Percentiles rank a stretch among this genome's conserved stretches.
Conservation (phyloP, 345 rosid species). For the Acer negundo region DNA sequence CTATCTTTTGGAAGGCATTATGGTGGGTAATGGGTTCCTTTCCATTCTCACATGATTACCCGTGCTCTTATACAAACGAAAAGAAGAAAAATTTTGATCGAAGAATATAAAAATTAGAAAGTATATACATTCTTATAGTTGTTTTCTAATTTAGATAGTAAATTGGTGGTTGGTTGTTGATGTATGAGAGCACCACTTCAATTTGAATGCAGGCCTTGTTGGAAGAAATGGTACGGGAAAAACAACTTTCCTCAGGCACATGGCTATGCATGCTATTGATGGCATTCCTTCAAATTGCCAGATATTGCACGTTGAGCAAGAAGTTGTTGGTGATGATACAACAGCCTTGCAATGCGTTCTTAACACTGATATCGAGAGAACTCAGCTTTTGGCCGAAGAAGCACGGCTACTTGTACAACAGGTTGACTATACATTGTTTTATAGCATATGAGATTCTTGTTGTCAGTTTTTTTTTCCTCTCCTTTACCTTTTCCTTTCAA, state of each 20-base stretch:
- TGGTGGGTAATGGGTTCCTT: constrained; percentile 81
- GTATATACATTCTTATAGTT: background rate
- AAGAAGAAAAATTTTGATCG: constrained; percentile 1
- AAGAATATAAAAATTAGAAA: background rate
- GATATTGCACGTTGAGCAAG: constrained; percentile 96
- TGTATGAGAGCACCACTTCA: constrained; percentile 1
- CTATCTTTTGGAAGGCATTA: constrained; percentile 97
- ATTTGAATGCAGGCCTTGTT: constrained; percentile 69
- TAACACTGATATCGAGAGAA: constrained; percentile 87
- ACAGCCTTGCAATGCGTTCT: constrained; percentile 96
- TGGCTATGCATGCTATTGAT: constrained; percentile 98
- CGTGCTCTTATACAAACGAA: constrained; percentile 15
- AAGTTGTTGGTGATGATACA: constrained; percentile 88
- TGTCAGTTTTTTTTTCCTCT: constrained; percentile 9
- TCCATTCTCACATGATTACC: constrained; percentile 7
- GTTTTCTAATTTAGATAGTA: background rate
- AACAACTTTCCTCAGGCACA: constrained; percentile 92
- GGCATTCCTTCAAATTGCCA: constrained; percentile 98
- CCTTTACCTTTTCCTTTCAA: background rate
- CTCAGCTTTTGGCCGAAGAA: constrained; percentile 85
- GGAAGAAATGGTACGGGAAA: constrained; percentile 99
- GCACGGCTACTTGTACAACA: constrained; percentile 62
- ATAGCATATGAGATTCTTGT: constrained; percentile 10
- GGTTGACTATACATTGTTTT: constrained; percentile 42
- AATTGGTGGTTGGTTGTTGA: constrained; percentile 8